Evolutionary conservation across 169 alveolate genomes (phyloP).

Genomic region (Eimeria necatrix): DNA sequence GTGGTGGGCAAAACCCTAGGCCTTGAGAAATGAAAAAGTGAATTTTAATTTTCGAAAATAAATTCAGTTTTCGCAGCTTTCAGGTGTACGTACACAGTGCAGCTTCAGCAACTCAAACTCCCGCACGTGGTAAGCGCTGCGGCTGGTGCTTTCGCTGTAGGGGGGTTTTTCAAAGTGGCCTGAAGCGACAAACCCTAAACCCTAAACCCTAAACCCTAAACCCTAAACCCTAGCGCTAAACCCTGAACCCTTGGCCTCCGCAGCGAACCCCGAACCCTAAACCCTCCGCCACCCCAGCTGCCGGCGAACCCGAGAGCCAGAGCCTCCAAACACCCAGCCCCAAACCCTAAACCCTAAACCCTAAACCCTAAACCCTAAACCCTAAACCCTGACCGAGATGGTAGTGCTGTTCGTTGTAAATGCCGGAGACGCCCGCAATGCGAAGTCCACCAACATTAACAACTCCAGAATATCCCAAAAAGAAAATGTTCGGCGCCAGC

Average conservation of each 20-base stretch:
- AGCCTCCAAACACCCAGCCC: not conserved
- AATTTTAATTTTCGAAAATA: too few relatives aligned
- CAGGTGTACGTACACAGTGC: slow-evolving; percentile 64
- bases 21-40: slow-evolving; percentile 26
- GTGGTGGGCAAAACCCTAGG: not conserved
- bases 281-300: too few relatives aligned
- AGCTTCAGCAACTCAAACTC: slow-evolving; percentile 95
- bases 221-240: not conserved
- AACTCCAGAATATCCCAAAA: slow-evolving; percentile 96
- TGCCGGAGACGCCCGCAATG: slow-evolving; percentile 97
- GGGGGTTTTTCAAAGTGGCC: slow-evolving; percentile 96
- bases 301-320: not conserved
- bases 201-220: too few relatives aligned
- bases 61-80: too few relatives aligned
- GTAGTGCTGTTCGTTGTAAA: slow-evolving; percentile 92
- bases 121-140: slow-evolving; percentile 94
- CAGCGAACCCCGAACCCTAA: too few relatives aligned
- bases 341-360: not conserved
- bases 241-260: not conserved
- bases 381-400: slow-evolving; percentile 82
- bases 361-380: slow-evolving; percentile 47
- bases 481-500: slow-evolving; percentile 98
- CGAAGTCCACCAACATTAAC: slow-evolving; percentile 93
- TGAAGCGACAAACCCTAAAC: slow-evolving; percentile 1
- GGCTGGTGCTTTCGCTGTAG: slow-evolving; percentile 88